phyloP scores from a whole-genome alignment of 352 stramenopile species.

The Pythium apleroticum region DNA sequence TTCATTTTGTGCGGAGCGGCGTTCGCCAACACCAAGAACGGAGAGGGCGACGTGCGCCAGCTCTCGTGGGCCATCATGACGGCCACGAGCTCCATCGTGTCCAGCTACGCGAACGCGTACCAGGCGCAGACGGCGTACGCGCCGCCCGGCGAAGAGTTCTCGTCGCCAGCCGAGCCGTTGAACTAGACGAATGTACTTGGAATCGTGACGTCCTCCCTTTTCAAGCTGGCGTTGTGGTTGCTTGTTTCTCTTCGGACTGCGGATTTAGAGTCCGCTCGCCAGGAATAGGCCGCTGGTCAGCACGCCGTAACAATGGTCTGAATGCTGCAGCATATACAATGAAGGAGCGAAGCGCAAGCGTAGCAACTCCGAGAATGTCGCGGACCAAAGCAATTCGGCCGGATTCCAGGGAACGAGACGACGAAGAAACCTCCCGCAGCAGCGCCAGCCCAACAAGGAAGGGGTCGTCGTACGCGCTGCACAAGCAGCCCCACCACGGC shows the following conservation, averaged over 20 bases:
- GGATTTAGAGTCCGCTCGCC: not conserved
- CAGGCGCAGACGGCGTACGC: not conserved
- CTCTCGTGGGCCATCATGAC: constrained; percentile 81
- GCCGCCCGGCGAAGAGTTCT: constrained; percentile 1
- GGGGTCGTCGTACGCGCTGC: too few species aligned
- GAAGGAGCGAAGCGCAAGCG: not conserved
- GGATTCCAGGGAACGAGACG: not conserved
- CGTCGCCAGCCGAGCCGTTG: constrained; percentile 2
- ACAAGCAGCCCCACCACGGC: not conserved
- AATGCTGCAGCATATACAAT: too few species aligned
- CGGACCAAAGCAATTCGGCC: not conserved
- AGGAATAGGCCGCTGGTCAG: constrained; percentile 2
- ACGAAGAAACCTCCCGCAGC: not conserved
- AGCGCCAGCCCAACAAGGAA: not conserved
- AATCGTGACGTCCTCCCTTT: too few species aligned
- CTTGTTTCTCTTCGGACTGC: not conserved
- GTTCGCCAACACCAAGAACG: constrained; percentile 61
- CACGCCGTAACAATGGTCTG: too few species aligned
- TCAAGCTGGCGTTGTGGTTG: not conserved
- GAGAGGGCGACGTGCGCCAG: constrained; percentile 60
- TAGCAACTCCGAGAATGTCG: not conserved
- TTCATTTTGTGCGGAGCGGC: constrained; percentile 65
- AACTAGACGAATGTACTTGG: constrained; percentile 6
- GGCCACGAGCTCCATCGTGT: constrained; percentile 63
- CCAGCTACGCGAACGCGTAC: constrained; percentile 40